Evolutionary conservation across 1,284 basidiomycete genomes (phyloP).

Genomic region (Cryptococcus maquisensis): DNA sequence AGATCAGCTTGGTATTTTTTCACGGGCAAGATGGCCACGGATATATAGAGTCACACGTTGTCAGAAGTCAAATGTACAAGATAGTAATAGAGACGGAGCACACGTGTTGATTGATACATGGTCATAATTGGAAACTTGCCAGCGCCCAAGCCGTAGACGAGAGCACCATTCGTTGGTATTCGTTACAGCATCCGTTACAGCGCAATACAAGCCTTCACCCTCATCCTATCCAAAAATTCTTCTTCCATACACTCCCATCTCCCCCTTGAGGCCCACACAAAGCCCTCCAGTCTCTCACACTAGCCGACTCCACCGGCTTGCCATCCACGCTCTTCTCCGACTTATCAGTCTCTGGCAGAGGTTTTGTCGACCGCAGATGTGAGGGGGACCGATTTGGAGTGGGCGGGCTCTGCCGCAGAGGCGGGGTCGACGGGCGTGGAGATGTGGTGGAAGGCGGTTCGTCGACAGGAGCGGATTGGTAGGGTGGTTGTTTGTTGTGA

Average conservation of each 20-base stretch:
- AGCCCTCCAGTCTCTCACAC: slow-evolving; percentile 5
- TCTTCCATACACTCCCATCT: slow-evolving; percentile 1
- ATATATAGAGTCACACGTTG: too few species aligned
- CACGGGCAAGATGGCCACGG: too few species aligned
- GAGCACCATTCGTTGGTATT: not conserved
- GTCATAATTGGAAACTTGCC: not conserved
- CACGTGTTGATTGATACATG: not conserved
- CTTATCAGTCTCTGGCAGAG: not conserved
- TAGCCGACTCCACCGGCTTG: not conserved
- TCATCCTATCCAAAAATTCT: slow-evolving; percentile 12
- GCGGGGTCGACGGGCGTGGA: slow-evolving; percentile 49
- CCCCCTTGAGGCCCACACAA: not conserved
- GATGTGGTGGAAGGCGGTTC: slow-evolving; percentile 59
- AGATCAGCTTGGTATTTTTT: too few species aligned
- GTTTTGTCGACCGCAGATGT: not conserved
- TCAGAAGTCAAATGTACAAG: too few species aligned
- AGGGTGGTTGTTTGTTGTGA: not conserved
- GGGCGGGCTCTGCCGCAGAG: slow-evolving; percentile 8
- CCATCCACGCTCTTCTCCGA: not conserved
- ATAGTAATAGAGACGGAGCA: not conserved
- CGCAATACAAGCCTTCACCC: not conserved
- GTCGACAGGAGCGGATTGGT: slow-evolving; percentile 54
- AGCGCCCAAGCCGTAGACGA: not conserved
- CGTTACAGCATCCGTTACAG: too few species aligned
- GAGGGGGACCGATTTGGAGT: not conserved